A percentile compares a stretch with the other conserved stretches of the same genome.
Evolutionary conservation across 805 yeast species (phyloP).

Genomic region (Pichia manshurica): DNA sequence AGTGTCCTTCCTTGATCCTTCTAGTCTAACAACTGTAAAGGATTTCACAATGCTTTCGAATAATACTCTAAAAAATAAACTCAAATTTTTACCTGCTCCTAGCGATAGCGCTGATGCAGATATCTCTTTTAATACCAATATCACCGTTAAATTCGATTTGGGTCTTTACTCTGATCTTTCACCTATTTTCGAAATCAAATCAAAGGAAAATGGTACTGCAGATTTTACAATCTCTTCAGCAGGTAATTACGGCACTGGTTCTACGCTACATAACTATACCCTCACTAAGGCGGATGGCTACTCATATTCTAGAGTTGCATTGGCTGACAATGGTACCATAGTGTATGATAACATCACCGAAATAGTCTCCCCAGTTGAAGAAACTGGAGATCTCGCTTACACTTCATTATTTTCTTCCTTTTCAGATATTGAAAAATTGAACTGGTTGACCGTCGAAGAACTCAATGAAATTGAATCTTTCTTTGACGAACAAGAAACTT

Average conservation of each 20-base stretch:
- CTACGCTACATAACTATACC: constrained; percentile 31
- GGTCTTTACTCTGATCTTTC: constrained; percentile 5
- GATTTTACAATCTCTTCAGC: constrained; percentile 35
- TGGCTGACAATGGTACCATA: constrained; percentile 29
- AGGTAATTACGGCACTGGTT: constrained; percentile 45
- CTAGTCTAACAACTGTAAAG: constrained; percentile 16
- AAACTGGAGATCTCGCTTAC: not conserved
- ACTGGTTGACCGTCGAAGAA: constrained; percentile 6
- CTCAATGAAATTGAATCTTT: not conserved
- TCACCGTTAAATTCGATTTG: constrained; percentile 22
- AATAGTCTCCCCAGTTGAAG: not conserved
- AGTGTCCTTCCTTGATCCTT: constrained; percentile 22
- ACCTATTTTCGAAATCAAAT: constrained; percentile 23
- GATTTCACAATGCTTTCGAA: constrained; percentile 19
- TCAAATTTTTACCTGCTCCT: constrained; percentile 28
- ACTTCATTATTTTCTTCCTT: not conserved
- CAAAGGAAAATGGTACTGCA: constrained; percentile 42
- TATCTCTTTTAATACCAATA: constrained; percentile 25
- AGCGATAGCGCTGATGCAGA: constrained; percentile 12
- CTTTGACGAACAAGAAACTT: constrained; percentile 3
- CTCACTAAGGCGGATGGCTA: constrained; percentile 20
- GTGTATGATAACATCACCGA: constrained; percentile 25
- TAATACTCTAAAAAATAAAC: constrained; percentile 29
- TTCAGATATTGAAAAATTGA: not conserved
- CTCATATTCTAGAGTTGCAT: constrained; percentile 28